These are phyloP conservation scores for Magnusiomyces sp. DNA, from an alignment of 1,139 yeast genomes.

Conservation along the genomic window DNA sequence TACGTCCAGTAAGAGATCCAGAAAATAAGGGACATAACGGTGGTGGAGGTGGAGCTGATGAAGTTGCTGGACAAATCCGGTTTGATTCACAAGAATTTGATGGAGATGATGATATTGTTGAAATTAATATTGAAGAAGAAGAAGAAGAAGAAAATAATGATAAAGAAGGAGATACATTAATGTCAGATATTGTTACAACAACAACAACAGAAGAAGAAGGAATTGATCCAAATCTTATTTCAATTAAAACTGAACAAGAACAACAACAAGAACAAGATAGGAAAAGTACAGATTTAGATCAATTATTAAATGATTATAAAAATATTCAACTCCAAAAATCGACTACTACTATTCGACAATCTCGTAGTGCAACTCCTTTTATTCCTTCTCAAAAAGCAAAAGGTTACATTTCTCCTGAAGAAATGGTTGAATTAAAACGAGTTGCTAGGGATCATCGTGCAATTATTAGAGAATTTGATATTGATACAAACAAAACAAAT, in stretches of 20 bases:
- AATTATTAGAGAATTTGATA: conserved; percentile 24
- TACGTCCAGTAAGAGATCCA: conserved; percentile 11
- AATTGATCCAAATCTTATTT: too few species aligned
- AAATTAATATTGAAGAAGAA: too few species aligned
- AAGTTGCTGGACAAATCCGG: not conserved
- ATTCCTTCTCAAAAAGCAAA: conserved; percentile 6
- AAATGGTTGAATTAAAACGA: conserved; percentile 20
- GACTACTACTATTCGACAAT: conserved; percentile 2
- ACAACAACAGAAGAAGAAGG: conserved; percentile 1
- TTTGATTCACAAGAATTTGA: conserved; percentile 3
- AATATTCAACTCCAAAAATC: conserved; percentile 13
- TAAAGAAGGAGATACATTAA: not conserved
- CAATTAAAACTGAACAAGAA: not conserved
- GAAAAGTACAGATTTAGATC: too few species aligned
- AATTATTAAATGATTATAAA: too few species aligned
- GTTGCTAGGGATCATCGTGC: conserved; percentile 23
- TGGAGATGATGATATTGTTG: conserved; percentile 1
- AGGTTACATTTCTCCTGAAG: conserved; percentile 21
- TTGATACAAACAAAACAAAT: too few species aligned
- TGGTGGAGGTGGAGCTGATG: not conserved
- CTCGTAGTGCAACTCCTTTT: conserved; percentile 11
- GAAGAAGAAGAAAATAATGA: not conserved
- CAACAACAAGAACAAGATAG: not conserved
- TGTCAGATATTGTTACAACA: not conserved
- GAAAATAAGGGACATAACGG: not conserved